Evolutionary conservation across 108 stramenopile genomes (phyloP).

Genomic region (Cyclotella sp.): DNA sequence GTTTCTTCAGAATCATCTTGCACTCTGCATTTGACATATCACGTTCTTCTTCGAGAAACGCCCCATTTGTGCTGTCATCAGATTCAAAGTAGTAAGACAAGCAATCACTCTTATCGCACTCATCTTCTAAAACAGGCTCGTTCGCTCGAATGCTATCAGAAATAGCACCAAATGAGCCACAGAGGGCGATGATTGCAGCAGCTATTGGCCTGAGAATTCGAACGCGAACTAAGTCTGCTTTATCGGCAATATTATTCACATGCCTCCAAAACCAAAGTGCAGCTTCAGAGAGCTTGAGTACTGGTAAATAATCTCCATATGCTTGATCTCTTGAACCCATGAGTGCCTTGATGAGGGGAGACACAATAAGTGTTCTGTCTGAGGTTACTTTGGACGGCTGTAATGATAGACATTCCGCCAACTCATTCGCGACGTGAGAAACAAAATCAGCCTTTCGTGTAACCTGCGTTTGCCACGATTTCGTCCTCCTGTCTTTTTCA

Average conservation of each 20-base stretch:
- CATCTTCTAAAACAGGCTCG: background rate
- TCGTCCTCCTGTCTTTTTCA: slow-evolving; percentile 45
- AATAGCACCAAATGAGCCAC: slow-evolving; percentile 63
- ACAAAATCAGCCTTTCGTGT: slow-evolving; percentile 51
- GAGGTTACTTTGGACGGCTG: slow-evolving; percentile 48
- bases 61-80: slow-evolving; percentile 72
- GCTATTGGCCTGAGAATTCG: slow-evolving; percentile 62
- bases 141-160: slow-evolving; percentile 3
- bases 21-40: slow-evolving; percentile 14
- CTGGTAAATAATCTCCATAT: background rate
- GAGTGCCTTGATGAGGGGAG: slow-evolving; percentile 46
- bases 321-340: slow-evolving; percentile 5
- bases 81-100: slow-evolving; percentile 76
- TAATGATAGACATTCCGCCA: slow-evolving; percentile 61
- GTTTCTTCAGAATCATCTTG: slow-evolving; percentile 47
- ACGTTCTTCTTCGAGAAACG: slow-evolving; percentile 42
- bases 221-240: slow-evolving; percentile 35
- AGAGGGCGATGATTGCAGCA: slow-evolving; percentile 61
- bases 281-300: slow-evolving; percentile 44
- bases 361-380: slow-evolving; percentile 30
- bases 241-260: slow-evolving; percentile 34
- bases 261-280: slow-evolving; percentile 72
- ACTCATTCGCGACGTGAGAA: slow-evolving; percentile 49
- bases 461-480: slow-evolving; percentile 51
- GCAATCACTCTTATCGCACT: slow-evolving; percentile 1